Conservation (phyloP, 208 protist species). For the Acanthamoeba culbertsoni region DNA sequence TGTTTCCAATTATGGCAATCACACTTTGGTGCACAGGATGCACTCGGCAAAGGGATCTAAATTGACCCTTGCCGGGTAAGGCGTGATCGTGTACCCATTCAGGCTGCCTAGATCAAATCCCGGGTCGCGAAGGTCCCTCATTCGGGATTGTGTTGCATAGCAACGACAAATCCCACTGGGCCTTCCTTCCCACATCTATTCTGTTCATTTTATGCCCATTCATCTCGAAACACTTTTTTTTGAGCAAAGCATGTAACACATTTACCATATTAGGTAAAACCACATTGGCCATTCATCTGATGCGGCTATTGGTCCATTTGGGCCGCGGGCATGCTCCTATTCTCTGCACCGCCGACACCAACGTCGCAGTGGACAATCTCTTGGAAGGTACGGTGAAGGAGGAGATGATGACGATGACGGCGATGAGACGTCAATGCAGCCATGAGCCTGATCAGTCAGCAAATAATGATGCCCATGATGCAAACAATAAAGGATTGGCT, state of each 20-base stretch:
- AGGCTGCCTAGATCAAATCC: not conserved
- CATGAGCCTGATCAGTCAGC: too few species aligned
- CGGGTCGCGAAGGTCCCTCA: not conserved
- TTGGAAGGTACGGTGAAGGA: not conserved
- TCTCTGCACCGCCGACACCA: conserved; percentile 45
- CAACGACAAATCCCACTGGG: not conserved
- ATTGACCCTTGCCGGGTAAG: not conserved
- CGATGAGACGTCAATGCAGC: too few species aligned
- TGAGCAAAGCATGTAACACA: too few species aligned
- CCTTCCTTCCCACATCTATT: not conserved
- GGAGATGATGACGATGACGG: too few species aligned
- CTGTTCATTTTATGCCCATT: not conserved
- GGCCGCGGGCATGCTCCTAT: not conserved
- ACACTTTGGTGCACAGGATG: conserved; percentile 37
- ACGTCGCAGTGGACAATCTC: conserved; percentile 64
- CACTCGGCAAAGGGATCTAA: not conserved
- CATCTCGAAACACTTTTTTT: not conserved
- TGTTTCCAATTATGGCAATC: conserved; percentile 9
- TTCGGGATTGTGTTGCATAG: not conserved
- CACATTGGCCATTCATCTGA: conserved; percentile 16
- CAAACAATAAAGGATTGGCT: not conserved
- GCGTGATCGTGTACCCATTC: conserved; percentile 19
- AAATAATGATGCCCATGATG: too few species aligned
- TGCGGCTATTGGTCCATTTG: conserved; percentile 27
- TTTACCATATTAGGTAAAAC: conserved; percentile 30